Evolutionary conservation across 257 asterid species (phyloP).

Genomic region (Craterostigma plantagineum): DNA sequence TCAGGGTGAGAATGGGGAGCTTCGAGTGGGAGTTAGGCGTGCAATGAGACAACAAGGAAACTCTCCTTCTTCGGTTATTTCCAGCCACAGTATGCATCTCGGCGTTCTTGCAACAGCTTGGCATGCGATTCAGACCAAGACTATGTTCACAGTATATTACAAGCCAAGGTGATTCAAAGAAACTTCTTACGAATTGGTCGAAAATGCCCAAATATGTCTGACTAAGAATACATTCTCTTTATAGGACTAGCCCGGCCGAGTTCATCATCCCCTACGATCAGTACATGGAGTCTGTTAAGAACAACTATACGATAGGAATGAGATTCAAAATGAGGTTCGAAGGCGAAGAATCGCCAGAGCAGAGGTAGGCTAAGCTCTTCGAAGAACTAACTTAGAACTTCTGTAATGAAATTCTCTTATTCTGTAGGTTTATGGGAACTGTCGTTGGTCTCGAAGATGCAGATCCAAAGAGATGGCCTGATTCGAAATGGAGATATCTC

Average conservation of each 20-base stretch:
- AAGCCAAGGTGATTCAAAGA: conserved; percentile 68
- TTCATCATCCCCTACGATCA: conserved; percentile 77
- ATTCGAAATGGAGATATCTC: conserved; percentile 88
- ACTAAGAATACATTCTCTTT: neutral
- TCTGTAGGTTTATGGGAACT: conserved; percentile 74
- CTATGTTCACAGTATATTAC: conserved; percentile 79
- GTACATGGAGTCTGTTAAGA: conserved; percentile 62
- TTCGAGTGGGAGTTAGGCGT: conserved; percentile 95
- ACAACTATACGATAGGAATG: conserved; percentile 77
- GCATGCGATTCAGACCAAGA: conserved; percentile 89
- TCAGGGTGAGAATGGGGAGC: conserved; percentile 88
- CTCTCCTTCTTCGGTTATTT: conserved; percentile 91
- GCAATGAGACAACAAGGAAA: conserved; percentile 91
- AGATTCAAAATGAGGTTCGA: conserved; percentile 93
- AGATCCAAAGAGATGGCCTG: conserved; percentile 58
- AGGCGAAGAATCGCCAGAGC: conserved; percentile 99
- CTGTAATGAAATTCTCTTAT: neutral
- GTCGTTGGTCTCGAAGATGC: conserved; percentile 75
- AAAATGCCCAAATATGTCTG: neutral
- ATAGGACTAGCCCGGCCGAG: conserved; percentile 92
- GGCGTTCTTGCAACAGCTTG: conserved; percentile 98
- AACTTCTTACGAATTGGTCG: no score
- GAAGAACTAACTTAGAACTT: neutral
- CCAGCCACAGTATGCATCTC: conserved; percentile 98
- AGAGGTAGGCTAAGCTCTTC: conserved; percentile 45